These are phyloP conservation scores for Cyberlindnera euphorbiiphila DNA, from an alignment of 805 yeast species.

Conservation along the genomic window DNA sequence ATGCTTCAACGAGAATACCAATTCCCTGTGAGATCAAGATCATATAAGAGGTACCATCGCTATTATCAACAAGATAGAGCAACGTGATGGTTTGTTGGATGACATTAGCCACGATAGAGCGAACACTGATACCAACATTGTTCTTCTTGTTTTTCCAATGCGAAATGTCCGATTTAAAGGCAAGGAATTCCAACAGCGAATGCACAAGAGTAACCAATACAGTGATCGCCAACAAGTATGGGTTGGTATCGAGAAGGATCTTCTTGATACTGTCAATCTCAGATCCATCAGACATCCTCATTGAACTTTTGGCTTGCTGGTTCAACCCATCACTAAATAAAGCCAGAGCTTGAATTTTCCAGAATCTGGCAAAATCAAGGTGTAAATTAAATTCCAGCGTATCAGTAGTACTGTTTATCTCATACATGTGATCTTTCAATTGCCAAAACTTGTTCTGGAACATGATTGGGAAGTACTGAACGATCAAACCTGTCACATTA, in stretches of 20 bases:
- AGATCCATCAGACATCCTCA: constrained; percentile 28
- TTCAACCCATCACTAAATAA: constrained; percentile 29
- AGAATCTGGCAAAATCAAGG: constrained; percentile 26
- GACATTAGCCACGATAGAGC: constrained; percentile 37
- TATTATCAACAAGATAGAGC: constrained; percentile 35
- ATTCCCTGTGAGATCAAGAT: constrained; percentile 34
- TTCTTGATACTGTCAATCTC: constrained; percentile 36
- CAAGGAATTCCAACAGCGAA: constrained; percentile 36
- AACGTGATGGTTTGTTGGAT: constrained; percentile 37
- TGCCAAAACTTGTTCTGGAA: constrained; percentile 40
- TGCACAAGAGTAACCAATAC: constrained; percentile 33
- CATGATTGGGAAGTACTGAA: constrained; percentile 35
- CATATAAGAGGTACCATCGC: constrained; percentile 37
- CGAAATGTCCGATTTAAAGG: constrained; percentile 39
- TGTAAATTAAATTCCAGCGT: constrained; percentile 29
- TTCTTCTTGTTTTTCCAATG: constrained; percentile 39
- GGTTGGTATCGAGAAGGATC: constrained; percentile 35
- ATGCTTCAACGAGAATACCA: constrained; percentile 38
- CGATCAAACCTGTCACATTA: constrained; percentile 28
- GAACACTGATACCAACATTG: constrained; percentile 37
- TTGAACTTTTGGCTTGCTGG: constrained; percentile 28
- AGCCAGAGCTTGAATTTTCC: constrained; percentile 31
- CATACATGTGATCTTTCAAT: constrained; percentile 32
- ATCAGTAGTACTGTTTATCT: constrained; percentile 27
- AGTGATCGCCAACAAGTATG: constrained; percentile 33